phyloP scores from a whole-genome alignment of 148 eudicot species.

The Chenopodium suecicum region DNA sequence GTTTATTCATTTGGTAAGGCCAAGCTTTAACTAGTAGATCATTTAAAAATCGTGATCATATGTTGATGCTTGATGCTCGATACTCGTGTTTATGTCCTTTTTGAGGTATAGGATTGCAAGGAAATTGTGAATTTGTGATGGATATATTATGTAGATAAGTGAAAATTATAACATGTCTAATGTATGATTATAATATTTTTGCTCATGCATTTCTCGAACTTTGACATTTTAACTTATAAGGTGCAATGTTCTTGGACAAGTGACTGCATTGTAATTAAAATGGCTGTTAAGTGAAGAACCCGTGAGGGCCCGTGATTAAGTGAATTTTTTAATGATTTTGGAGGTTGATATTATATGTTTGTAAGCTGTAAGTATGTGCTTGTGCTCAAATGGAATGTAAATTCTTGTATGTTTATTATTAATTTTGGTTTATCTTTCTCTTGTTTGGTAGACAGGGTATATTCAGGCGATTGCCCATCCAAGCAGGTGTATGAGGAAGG shows the following conservation, averaged over 20 bases:
- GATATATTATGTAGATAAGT: background rate
- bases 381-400: background rate
- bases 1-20: conserved; percentile 78
- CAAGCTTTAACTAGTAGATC: background rate
- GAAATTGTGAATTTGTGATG: background rate
- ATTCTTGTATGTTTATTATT: conserved; percentile 3
- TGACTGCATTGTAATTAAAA: background rate
- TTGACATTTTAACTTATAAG: background rate
- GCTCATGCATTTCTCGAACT: background rate
- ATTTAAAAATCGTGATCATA: background rate
- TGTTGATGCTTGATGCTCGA: background rate
- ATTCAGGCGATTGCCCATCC: conserved; percentile 75
- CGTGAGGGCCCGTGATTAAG: background rate
- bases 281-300: background rate
- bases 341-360: background rate
- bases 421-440: conserved; percentile 16
- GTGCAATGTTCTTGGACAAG: background rate
- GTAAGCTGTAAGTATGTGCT: background rate
- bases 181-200: background rate
- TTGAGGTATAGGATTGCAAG: background rate
- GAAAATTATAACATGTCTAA: background rate
- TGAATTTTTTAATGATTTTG: background rate
- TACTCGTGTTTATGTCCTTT: background rate
- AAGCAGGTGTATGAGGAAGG: conserved; percentile 84
- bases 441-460: conserved; percentile 71